phyloP scores from a whole-genome alignment of 2,329 filamentous ascomycete genomes.

The Chaetoscypha palmicola region DNA sequence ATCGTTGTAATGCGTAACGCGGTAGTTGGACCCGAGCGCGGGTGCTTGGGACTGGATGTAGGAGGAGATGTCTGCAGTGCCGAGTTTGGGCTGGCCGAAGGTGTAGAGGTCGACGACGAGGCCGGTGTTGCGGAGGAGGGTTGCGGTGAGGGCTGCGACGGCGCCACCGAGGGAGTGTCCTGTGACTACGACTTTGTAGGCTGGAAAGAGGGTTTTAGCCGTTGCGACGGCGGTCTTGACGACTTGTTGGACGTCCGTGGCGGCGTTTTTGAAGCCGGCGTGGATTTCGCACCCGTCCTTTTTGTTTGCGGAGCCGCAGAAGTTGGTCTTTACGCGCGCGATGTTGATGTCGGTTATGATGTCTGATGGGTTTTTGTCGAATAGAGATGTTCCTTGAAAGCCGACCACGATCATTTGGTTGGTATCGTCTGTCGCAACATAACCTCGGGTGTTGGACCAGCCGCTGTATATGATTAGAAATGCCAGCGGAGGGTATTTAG shows the following conservation, averaged over 20 bases:
- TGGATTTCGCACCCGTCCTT: conserved; percentile 23
- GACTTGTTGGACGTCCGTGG: conserved; percentile 15
- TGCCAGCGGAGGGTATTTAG: too few relatives aligned
- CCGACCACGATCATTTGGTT: conserved; percentile 21
- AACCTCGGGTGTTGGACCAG: conserved; percentile 16
- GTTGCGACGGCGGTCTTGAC: conserved; percentile 17
- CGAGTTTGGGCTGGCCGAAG: conserved; percentile 30
- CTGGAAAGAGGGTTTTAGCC: conserved; percentile 15
- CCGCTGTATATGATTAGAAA: conserved; percentile 7
- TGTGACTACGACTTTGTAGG: conserved; percentile 25
- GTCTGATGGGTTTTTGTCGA: neutral
- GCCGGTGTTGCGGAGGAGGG: conserved; percentile 21
- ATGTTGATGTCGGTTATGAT: conserved; percentile 11
- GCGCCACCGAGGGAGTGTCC: conserved; percentile 31
- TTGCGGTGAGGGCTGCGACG: conserved; percentile 25
- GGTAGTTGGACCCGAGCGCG: conserved; percentile 40
- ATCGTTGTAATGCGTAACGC: conserved; percentile 61
- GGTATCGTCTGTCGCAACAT: conserved; percentile 20
- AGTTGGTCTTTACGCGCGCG: conserved; percentile 6
- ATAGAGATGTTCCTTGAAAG: conserved; percentile 15
- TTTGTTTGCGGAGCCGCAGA: conserved; percentile 13
- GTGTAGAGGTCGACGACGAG: conserved; percentile 24
- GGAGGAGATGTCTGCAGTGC: conserved; percentile 24
- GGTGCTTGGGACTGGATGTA: conserved; percentile 24
- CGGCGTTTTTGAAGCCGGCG: conserved; percentile 21